phyloP scores from a whole-genome alignment of 2,329 filamentous ascomycete species.

The Curvularia hawaiiensis region DNA sequence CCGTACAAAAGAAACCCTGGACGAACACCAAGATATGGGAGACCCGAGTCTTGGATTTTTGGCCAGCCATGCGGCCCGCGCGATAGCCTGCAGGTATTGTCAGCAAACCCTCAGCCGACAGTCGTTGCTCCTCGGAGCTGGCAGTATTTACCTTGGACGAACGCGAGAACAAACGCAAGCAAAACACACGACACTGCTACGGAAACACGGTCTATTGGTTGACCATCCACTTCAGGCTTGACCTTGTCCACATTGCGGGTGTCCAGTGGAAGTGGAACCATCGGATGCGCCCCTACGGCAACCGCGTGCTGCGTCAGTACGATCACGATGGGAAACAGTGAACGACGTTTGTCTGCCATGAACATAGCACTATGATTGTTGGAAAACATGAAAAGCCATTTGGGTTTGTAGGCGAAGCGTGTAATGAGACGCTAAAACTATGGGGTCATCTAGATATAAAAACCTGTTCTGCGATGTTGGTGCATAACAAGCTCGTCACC shows the following conservation, averaged over 20 bases:
- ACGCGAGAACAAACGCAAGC: constrained; percentile 23
- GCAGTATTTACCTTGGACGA: constrained; percentile 23
- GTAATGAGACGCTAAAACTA: background rate
- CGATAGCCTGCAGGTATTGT: constrained; percentile 22
- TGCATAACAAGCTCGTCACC: background rate
- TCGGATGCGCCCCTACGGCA: background rate
- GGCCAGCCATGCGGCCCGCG: constrained; percentile 23
- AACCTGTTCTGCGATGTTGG: background rate
- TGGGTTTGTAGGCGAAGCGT: background rate
- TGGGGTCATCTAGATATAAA: background rate
- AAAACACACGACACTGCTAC: constrained; percentile 22
- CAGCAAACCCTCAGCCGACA: background rate
- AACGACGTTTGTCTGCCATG: background rate
- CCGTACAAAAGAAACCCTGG: constrained; percentile 24
- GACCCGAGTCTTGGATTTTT: constrained; percentile 14
- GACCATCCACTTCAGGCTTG: constrained; percentile 12
- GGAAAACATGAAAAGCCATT: background rate
- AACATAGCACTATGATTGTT: background rate
- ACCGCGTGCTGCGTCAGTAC: background rate
- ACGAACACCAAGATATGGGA: constrained; percentile 26
- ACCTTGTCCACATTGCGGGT: background rate
- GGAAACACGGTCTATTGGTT: constrained; percentile 11
- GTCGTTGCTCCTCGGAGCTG: background rate
- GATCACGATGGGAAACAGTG: background rate
- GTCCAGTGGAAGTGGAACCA: background rate